Conservation (phyloP, 2,329 filamentous ascomycete species). For the Curvularia spicifera region DNA sequence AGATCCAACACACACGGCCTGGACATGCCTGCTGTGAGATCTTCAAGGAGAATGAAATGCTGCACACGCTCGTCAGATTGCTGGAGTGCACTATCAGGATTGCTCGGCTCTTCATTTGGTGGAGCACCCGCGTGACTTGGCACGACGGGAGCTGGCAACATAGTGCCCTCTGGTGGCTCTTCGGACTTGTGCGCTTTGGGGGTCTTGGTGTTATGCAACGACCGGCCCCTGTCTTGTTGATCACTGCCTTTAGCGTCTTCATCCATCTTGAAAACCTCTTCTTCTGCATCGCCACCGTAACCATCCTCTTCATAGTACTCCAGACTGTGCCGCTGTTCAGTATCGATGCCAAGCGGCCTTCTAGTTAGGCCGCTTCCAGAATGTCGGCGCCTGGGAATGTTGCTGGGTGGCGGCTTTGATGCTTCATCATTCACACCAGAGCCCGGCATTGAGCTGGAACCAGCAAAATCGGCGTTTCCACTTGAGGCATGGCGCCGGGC, state of each 20-base stretch:
- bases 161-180: conserved; percentile 28
- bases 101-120: conserved; percentile 36
- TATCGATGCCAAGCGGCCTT: conserved; percentile 70
- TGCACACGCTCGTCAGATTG: conserved; percentile 72
- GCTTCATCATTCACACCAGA: conserved; percentile 20
- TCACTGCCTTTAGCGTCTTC: conserved; percentile 46
- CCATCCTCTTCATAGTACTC: conserved; percentile 92
- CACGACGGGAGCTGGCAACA: conserved; percentile 44
- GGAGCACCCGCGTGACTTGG: conserved; percentile 22
- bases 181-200: neutral
- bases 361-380: conserved; percentile 85
- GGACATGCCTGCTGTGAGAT: conserved; percentile 95
- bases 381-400: conserved; percentile 68
- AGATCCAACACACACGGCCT: conserved; percentile 95
- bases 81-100: conserved; percentile 55
- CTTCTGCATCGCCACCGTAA: conserved; percentile 78
- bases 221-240: conserved; percentile 9
- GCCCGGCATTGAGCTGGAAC: conserved; percentile 20
- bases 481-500: conserved; percentile 44
- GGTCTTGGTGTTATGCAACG: neutral
- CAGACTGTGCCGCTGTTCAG: conserved; percentile 71
- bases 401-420: conserved; percentile 39
- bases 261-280: conserved; percentile 74
- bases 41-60: conserved; percentile 91
- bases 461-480: conserved; percentile 20